Percentiles rank a stretch among this genome's conserved stretches.
Evolutionary conservation across 352 stramenopile genomes (phyloP).

Genomic region (Pythium pyrilobum): DNA sequence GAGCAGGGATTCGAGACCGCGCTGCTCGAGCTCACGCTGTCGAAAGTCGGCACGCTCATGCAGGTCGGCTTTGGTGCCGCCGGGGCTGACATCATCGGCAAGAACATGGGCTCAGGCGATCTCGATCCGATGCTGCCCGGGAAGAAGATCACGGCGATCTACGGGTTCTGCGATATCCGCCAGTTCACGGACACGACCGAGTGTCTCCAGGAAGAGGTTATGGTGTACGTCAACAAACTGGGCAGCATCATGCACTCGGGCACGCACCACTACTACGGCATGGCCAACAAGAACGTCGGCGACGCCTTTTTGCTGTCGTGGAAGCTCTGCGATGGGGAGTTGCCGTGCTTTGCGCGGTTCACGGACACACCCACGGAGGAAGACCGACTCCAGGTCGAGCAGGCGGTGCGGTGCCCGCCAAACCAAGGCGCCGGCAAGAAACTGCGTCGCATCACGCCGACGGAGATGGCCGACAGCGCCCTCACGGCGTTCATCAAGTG

Average conservation of each 20-base stretch:
- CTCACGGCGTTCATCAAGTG: slow-evolving; percentile 95
- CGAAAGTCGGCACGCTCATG: slow-evolving; percentile 83
- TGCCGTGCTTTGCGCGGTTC: slow-evolving; percentile 75
- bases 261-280: slow-evolving; percentile 81
- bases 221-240: slow-evolving; percentile 92
- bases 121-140: slow-evolving; percentile 86
- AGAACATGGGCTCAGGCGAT: slow-evolving; percentile 85
- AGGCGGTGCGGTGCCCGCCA: slow-evolving; percentile 60
- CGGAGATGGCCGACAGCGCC: slow-evolving; percentile 90
- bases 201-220: slow-evolving; percentile 88
- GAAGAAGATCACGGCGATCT: slow-evolving; percentile 91
- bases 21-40: slow-evolving; percentile 73
- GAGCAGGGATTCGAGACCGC: slow-evolving; percentile 76
- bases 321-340: slow-evolving; percentile 87
- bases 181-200: slow-evolving; percentile 91
- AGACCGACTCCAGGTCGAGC: slow-evolving; percentile 65
- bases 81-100: slow-evolving; percentile 79
- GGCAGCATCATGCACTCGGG: slow-evolving; percentile 87
- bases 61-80: slow-evolving; percentile 80
- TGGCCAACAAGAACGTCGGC: slow-evolving; percentile 88
- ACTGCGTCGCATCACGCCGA: slow-evolving; percentile 69
- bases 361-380: slow-evolving; percentile 72
- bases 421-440: slow-evolving; percentile 62
- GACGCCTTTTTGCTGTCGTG: slow-evolving; percentile 94
- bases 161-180: slow-evolving; percentile 94